Evolutionary conservation across 768 basidiomycete species (phyloP).

Genomic region (Boletus vermiculosoides): DNA sequence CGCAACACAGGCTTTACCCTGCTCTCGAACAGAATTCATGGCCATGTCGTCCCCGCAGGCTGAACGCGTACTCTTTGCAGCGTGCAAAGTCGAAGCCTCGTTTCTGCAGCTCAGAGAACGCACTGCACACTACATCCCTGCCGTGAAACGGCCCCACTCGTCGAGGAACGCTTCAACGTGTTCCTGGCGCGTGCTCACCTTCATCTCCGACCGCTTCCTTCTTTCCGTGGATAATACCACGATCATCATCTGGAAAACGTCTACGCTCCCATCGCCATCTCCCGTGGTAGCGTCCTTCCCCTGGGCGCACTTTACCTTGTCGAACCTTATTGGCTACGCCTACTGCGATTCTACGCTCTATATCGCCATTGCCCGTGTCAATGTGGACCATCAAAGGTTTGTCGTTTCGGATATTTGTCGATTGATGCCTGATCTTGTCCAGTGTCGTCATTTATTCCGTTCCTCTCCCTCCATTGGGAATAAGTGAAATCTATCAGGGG

Average conservation of each 20-base stretch:
- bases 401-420: background rate
- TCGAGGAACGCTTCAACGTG: background rate
- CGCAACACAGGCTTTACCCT: constrained; percentile 15
- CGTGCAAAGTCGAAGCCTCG: constrained; percentile 13
- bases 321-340: constrained; percentile 4
- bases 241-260: constrained; percentile 18
- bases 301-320: constrained; percentile 13
- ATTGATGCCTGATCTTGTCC: background rate
- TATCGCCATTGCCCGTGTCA: constrained; percentile 7
- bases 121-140: background rate
- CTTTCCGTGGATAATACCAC: constrained; percentile 13
- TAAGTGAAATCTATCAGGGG: background rate
- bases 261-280: background rate
- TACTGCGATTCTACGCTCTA: constrained; percentile 13
- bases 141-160: background rate
- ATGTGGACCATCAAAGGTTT: constrained; percentile 10
- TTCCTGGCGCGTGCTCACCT: constrained; percentile 13
- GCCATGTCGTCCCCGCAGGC: constrained; percentile 10
- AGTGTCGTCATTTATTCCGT: constrained; percentile 18
- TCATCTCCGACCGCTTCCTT: constrained; percentile 23
- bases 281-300: background rate
- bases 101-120: constrained; percentile 17
- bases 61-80: constrained; percentile 14
- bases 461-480: background rate
- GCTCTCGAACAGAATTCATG: constrained; percentile 10